Evolutionary conservation across 768 basidiomycete genomes (phyloP), one percentile per base, ranked within the genome.

Genomic region (Boletus pseudopeckii): DNA sequence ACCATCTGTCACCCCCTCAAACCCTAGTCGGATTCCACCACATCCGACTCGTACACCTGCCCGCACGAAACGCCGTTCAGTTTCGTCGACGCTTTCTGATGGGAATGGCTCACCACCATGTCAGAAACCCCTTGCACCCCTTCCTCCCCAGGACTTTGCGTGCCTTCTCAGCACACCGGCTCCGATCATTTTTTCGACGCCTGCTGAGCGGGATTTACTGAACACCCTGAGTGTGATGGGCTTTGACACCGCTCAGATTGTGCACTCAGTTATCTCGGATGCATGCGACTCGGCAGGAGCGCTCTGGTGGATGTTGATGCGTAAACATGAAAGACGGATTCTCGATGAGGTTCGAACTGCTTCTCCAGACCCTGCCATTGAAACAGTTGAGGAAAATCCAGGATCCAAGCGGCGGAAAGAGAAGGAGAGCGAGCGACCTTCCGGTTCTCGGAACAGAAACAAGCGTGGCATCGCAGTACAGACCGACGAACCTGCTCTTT

Each of bases 261-360:
- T 88, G n/a, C 95, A 98, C 67, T 92, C 89, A 0, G 97, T 98
- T 13, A 77, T 90, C 43, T 86, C 80, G 28, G 84, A 98, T 70
- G 96, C 96, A 1, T 99, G 96, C 64, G 96, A 99, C 70, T 81
- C 90, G 0, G 80, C 89, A 13, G 88, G 92, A 9, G 92, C 95
- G 1, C 72, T 92, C 8, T 99, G 95, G 95, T 99, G 97, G 97
- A 91, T 96, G 81, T 75, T 98, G 45, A 88, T 85, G 69, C 82
- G 85, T 68, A 94, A 85, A 63, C 81, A 84, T 18, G 93, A 80
- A 82, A 75, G 83, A 58, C 80, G 77, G 42, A 76, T 75, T 10
- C 26, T 77, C 20, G 75, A 73, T 41, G 77, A 78, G 38, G 72
- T 54, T 48, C 57, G 59, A 41, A 41, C 57, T 24, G 30, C 51